Base-by-base conservation (phyloP, 305 asterid genomes). In the Fraxinus latifolia region DNA sequence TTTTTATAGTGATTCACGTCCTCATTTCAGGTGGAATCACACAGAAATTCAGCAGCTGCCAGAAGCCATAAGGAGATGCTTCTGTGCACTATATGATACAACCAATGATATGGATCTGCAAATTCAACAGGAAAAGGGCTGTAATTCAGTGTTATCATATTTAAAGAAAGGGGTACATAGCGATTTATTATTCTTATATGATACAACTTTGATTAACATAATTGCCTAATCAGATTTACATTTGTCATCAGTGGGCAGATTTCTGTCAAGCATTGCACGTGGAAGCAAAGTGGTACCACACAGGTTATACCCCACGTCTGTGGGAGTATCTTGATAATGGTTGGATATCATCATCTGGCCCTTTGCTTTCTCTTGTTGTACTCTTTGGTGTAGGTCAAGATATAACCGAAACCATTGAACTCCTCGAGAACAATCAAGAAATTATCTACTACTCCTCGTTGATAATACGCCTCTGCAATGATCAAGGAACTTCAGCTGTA, bases 261-360 rank as follows among this genome's bases (percentile, higher is more conserved):
- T 91, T 91, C 79, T 90, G 93, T 79, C 86, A 86, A 74, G 83
- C 97, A 23, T 55, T 89, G 31, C 82, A 87, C 0, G 81, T 84
- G 76, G 94, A 91, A 85, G 93, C 96, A 34, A 87, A 82, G 39
- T 93, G 96, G 95, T 81, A 86, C 68, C 58, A 85, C 73, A 65
- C 7, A 70, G 87, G 91, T 0, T 76, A 84, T 15, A 79, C 82
- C n/a, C 96, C 97, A 42, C 82, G 93, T 3, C 89, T 93, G 2
- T 1, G 47, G 25, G 91, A 91, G 34, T 90, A 91, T 79, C 80
- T 91, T 4, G 82, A 82, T 0, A 91, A 93, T 9, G 94, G 91
- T 2, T 91, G 92, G 90, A 83, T 70, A 68, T 89, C 94, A 60
- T 90, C 93, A 3, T 87, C 90, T 4, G 92, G 90, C 0, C 81